Evolutionary conservation across 257 asterid genomes (phyloP).

Genomic region (Ilex aquifolium): DNA sequence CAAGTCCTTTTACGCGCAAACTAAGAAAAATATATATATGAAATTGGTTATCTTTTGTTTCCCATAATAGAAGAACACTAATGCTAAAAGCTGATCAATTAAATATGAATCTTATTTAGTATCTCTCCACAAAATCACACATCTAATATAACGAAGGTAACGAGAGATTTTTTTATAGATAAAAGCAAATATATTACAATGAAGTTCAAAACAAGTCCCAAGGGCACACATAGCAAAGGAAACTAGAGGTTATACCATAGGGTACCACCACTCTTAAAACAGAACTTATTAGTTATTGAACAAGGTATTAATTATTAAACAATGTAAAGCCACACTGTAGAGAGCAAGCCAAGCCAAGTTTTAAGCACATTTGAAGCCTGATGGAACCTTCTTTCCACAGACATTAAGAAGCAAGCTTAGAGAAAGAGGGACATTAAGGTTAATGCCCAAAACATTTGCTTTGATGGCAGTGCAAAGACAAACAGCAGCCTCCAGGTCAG

Average conservation of each 20-base stretch:
- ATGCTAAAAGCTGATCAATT: too few species aligned
- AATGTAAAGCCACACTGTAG: too few species aligned
- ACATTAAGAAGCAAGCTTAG: neutral
- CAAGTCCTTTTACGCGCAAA: too few species aligned
- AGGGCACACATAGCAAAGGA: neutral
- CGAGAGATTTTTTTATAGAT: too few species aligned
- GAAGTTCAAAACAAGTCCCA: neutral
- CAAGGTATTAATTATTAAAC: neutral
- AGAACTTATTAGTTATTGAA: neutral
- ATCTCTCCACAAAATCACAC: too few species aligned
- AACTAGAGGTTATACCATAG: neutral
- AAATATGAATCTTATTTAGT: too few species aligned
- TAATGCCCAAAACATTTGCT: neutral
- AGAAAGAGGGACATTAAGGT: neutral
- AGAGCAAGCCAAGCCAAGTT: neutral
- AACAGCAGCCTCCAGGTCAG: neutral
- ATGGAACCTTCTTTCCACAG: neutral
- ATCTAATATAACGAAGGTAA: too few species aligned
- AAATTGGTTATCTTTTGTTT: too few species aligned
- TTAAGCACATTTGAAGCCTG: neutral
- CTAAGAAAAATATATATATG: too few species aligned
- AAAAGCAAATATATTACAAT: too few species aligned
- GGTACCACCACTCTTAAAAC: neutral
- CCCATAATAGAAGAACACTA: too few species aligned
- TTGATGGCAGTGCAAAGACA: slow-evolving; percentile 2